These are phyloP conservation scores for Sphagnum contortum DNA, from an alignment of 225 moss, liverwort and hornwort species.

Conservation along the genomic window DNA sequence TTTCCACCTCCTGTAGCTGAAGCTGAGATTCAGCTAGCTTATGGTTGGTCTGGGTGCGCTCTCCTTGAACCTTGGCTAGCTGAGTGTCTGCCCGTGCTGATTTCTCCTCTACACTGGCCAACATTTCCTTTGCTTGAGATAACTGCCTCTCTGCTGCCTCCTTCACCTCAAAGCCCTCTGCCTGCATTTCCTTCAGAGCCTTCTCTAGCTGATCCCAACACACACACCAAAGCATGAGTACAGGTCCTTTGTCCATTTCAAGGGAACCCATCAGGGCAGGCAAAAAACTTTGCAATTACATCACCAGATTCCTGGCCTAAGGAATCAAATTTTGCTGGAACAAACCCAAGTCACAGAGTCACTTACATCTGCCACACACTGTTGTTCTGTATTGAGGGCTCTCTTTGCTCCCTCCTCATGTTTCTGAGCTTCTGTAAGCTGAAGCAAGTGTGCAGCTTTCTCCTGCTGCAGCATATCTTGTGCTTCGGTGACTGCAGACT, in stretches of 20 bases:
- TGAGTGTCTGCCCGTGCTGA: constrained; percentile 66
- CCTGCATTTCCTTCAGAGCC: constrained; percentile 72
- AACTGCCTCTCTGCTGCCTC: constrained; percentile 80
- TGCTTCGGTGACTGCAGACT: constrained; percentile 45
- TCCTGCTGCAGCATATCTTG: constrained; percentile 80
- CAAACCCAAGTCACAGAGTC: no score
- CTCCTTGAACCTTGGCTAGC: constrained; percentile 73
- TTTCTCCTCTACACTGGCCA: constrained; percentile 72
- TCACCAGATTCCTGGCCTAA: no score
- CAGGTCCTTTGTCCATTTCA: no score
- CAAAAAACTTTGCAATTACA: no score
- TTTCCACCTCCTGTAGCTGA: constrained; percentile 78
- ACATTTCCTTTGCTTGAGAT: constrained; percentile 63
- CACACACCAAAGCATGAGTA: no score
- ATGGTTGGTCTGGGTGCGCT: constrained; percentile 71
- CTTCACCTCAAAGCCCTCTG: constrained; percentile 66
- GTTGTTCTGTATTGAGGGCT: constrained; percentile 77
- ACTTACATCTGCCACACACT: constrained; percentile 89
- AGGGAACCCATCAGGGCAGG: no score
- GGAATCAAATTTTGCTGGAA: no score
- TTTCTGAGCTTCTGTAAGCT: constrained; percentile 60
- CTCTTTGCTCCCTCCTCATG: constrained; percentile 65
- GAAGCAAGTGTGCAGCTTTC: constrained; percentile 81
- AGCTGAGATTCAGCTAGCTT: constrained; percentile 77
- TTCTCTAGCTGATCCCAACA: constrained; percentile 58